phyloP scores from a whole-genome alignment of 2,329 filamentous ascomycete species.

The Exophiala bonariae region DNA sequence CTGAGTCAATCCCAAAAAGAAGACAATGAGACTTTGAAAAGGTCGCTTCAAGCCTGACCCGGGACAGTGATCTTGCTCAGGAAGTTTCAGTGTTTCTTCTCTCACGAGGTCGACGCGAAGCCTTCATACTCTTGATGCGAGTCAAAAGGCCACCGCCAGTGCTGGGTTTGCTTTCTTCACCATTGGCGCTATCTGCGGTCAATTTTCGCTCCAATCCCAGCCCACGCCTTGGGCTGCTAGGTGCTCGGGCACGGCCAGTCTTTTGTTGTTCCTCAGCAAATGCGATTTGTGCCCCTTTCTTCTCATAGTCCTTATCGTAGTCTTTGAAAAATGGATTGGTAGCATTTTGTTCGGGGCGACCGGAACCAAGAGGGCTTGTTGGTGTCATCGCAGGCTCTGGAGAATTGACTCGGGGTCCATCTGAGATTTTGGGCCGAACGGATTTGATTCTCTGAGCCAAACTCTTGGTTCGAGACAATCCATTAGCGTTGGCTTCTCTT shows the following conservation, averaged over 20 bases:
- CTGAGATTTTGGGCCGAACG: slow-evolving; percentile 61
- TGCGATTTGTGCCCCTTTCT: slow-evolving; percentile 61
- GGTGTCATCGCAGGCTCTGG: slow-evolving; percentile 45
- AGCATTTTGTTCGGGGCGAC: slow-evolving; percentile 44
- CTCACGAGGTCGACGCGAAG: slow-evolving; percentile 52
- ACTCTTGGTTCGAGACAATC: slow-evolving; percentile 87
- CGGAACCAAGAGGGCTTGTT: slow-evolving; percentile 33
- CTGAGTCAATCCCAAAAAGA: no score
- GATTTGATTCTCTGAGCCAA: slow-evolving; percentile 87
- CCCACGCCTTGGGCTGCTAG: slow-evolving; percentile 60
- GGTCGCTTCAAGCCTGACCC: neutral
- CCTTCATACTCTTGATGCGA: slow-evolving; percentile 79
- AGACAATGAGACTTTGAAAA: no score
- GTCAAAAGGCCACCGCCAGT: slow-evolving; percentile 67
- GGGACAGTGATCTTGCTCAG: neutral
- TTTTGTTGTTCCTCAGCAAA: slow-evolving; percentile 47
- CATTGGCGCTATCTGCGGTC: slow-evolving; percentile 55
- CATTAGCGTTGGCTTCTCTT: slow-evolving; percentile 47
- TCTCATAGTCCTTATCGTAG: slow-evolving; percentile 67
- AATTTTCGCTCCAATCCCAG: slow-evolving; percentile 61
- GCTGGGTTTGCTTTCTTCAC: slow-evolving; percentile 45
- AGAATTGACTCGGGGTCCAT: slow-evolving; percentile 59
- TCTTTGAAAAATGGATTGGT: slow-evolving; percentile 83
- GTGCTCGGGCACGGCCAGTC: slow-evolving; percentile 44
- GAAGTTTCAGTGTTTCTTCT: slow-evolving; percentile 31